Conservation (phyloP, 768 basidiomycete genomes). For the Bullera alba region DNA sequence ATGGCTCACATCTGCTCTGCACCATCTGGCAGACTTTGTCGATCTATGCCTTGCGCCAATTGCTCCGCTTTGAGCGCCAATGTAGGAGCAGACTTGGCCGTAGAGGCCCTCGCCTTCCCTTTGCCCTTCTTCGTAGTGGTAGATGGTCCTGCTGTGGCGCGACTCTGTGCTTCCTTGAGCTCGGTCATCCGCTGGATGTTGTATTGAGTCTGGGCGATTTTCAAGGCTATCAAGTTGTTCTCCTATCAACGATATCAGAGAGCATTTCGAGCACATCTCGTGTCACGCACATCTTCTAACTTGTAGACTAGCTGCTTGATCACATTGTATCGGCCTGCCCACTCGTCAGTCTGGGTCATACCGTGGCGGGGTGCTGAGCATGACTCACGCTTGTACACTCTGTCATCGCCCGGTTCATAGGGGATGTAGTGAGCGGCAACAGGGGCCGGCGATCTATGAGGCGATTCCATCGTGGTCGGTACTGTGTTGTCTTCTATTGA, state of each 20-base stretch:
- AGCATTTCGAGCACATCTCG: background rate
- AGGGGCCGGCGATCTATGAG: too few species aligned
- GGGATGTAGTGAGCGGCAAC: too few species aligned
- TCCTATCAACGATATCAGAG: conserved; percentile 1
- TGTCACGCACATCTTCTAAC: background rate
- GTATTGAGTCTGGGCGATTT: conserved; percentile 5
- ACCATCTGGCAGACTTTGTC: too few species aligned
- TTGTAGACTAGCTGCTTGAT: background rate
- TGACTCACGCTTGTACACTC: background rate
- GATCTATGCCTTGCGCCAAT: too few species aligned
- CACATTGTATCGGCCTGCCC: background rate
- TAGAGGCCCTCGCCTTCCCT: too few species aligned
- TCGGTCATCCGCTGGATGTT: conserved; percentile 1
- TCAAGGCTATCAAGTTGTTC: conserved; percentile 15
- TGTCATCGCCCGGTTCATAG: background rate
- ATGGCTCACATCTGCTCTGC: too few species aligned
- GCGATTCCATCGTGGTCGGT: too few species aligned
- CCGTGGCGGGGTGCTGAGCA: background rate
- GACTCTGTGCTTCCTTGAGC: background rate
- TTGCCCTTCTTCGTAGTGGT: too few species aligned
- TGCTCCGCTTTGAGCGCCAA: too few species aligned
- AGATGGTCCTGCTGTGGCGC: background rate
- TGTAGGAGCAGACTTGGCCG: too few species aligned
- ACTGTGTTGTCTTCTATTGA: too few species aligned
- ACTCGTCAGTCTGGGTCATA: too few species aligned